Evolutionary conservation across 257 asterid species (phyloP).

Genomic region (Petunia secreta): DNA sequence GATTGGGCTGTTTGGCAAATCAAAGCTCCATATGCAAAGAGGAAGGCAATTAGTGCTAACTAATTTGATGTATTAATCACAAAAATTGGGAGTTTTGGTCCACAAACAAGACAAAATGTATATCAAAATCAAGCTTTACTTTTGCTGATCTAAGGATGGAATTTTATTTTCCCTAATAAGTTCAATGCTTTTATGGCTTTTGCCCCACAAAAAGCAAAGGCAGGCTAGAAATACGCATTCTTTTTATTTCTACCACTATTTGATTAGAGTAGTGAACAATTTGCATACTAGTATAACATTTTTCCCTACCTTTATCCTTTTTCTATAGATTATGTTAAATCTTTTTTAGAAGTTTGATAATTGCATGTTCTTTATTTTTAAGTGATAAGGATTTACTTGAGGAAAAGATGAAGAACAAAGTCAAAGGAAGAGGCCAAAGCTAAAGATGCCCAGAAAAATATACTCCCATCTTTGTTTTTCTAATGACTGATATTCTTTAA

Average conservation of each 20-base stretch:
- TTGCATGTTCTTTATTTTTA: neutral
- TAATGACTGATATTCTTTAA: constrained; percentile 6
- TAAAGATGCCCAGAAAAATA: neutral
- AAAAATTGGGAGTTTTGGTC: neutral
- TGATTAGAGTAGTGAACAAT: neutral
- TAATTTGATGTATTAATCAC: neutral
- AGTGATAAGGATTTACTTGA: neutral
- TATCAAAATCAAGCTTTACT: constrained; percentile 17
- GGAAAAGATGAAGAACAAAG: neutral
- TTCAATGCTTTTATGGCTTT: neutral
- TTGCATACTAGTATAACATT: neutral
- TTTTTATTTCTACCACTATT: neutral
- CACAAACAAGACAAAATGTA: neutral
- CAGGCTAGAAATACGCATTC: neutral
- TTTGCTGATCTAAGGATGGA: neutral
- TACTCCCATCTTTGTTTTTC: neutral
- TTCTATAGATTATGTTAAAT: neutral
- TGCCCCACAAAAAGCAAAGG: neutral
- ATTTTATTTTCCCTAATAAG: neutral
- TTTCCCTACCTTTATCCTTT: neutral
- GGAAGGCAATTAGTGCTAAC: neutral
- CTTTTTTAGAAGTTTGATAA: neutral
- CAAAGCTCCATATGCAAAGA: neutral
- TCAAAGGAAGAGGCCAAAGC: constrained; percentile 18
- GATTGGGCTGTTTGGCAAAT: neutral